Conservation (phyloP, 1,139 yeast species). For the Saccharomyces uvarum region DNA sequence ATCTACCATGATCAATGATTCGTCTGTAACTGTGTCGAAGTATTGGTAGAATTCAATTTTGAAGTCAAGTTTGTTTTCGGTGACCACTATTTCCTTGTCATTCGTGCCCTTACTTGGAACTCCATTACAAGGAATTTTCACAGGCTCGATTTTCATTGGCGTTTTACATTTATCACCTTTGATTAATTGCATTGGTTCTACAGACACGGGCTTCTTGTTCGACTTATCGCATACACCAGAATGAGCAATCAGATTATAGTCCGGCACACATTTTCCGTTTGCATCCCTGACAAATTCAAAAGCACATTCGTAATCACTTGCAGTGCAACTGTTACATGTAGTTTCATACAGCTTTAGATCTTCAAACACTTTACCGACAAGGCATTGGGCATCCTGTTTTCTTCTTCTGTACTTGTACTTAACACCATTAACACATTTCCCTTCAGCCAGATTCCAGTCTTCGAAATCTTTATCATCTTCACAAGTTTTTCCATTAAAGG, state of each 20-base stretch:
- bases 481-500: slow-evolving; percentile 50
- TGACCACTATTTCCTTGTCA: slow-evolving; percentile 17
- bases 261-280: slow-evolving; percentile 51
- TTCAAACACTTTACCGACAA: slow-evolving; percentile 51
- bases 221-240: slow-evolving; percentile 31
- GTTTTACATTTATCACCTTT: slow-evolving; percentile 45
- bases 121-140: slow-evolving; percentile 30
- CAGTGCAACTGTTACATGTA: slow-evolving; percentile 57
- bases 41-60: slow-evolving; percentile 31
- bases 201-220: slow-evolving; percentile 12
- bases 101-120: slow-evolving; percentile 9
- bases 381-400: slow-evolving; percentile 61
- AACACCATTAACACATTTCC: slow-evolving; percentile 68
- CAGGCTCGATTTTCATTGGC: slow-evolving; percentile 16
- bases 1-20: slow-evolving; percentile 65
- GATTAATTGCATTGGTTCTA: slow-evolving; percentile 32
- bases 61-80: slow-evolving; percentile 32
- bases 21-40: slow-evolving; percentile 42
- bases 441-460: slow-evolving; percentile 49
- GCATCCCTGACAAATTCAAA: slow-evolving; percentile 44
- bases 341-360: slow-evolving; percentile 52
- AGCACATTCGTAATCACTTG: slow-evolving; percentile 66
- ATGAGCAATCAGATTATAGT: slow-evolving; percentile 31
- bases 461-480: slow-evolving; percentile 50
- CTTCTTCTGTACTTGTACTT: slow-evolving; percentile 61